These are phyloP conservation scores for Acorus calamus DNA, from an alignment of 106 monocot species.

Conservation along the genomic window DNA sequence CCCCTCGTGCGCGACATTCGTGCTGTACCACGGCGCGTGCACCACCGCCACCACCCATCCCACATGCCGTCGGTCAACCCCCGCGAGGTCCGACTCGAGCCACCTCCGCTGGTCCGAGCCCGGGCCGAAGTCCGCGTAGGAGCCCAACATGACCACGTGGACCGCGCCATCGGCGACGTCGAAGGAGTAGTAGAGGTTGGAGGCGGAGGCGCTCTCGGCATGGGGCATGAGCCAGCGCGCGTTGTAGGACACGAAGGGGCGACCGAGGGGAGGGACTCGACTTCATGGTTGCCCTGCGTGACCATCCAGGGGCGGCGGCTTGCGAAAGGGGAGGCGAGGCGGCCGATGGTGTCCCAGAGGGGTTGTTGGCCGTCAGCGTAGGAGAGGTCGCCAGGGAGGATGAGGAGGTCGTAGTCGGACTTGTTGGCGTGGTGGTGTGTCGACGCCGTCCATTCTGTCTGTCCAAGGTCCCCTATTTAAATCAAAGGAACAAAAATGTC, in stretches of 20 bases:
- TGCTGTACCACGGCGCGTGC: slow-evolving; percentile 92
- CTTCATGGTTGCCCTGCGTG: slow-evolving; percentile 82
- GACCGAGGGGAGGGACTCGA: slow-evolving; percentile 25
- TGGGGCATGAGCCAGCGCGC: slow-evolving; percentile 59
- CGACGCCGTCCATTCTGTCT: slow-evolving; percentile 80
- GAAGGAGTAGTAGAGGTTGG: slow-evolving; percentile 80
- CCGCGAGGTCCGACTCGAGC: slow-evolving; percentile 44
- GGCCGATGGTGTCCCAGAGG: slow-evolving; percentile 79
- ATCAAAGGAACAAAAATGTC: neutral
- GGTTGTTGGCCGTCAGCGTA: slow-evolving; percentile 72
- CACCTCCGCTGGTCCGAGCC: slow-evolving; percentile 56
- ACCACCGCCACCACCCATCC: slow-evolving; percentile 65
- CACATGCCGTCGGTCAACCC: slow-evolving; percentile 42
- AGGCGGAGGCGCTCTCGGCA: slow-evolving; percentile 47
- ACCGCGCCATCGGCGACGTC: slow-evolving; percentile 55
- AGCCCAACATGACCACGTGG: slow-evolving; percentile 78
- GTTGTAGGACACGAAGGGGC: slow-evolving; percentile 57
- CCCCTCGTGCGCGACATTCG: slow-evolving; percentile 64
- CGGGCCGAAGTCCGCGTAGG: slow-evolving; percentile 37
- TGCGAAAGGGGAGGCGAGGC: slow-evolving; percentile 43
- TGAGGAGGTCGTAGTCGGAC: slow-evolving; percentile 59
- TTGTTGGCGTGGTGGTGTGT: slow-evolving; percentile 42
- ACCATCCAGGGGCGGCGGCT: slow-evolving; percentile 83
- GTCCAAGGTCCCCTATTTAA: slow-evolving; percentile 60
- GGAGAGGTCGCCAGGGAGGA: slow-evolving; percentile 82